These are phyloP conservation scores for Sporobolomyces pararoseus DNA, from an alignment of 768 basidiomycete species.

Conservation along the genomic window DNA sequence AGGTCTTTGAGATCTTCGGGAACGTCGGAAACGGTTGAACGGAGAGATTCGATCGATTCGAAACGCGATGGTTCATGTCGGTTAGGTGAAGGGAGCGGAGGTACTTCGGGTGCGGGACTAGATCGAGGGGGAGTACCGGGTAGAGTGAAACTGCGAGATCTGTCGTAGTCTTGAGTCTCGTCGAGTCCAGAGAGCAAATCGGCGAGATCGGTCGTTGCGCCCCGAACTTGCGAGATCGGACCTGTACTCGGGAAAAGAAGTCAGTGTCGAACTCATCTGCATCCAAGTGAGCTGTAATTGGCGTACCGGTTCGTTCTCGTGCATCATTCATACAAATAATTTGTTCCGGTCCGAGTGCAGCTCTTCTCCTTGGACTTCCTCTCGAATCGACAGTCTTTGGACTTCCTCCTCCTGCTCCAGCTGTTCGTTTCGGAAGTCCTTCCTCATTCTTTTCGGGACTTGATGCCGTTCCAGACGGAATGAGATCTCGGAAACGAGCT, in stretches of 20 bases:
- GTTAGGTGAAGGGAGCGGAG: constrained; percentile 3
- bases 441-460: constrained; percentile 23
- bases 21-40: constrained; percentile 32
- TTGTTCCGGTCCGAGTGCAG: constrained; percentile 37
- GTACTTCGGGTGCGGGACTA: constrained; percentile 2
- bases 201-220: constrained; percentile 37
- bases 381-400: neutral
- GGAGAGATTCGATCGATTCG: constrained; percentile 35
- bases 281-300: too few relatives aligned
- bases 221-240: constrained; percentile 13
- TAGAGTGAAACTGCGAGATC: neutral
- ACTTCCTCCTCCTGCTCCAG: neutral
- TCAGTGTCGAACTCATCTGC: neutral
- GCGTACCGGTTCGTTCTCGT: neutral
- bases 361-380: constrained; percentile 20
- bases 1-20: constrained; percentile 28
- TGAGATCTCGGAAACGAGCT: constrained; percentile 23
- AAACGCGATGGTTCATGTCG: constrained; percentile 2
- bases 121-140: neutral
- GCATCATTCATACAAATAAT: constrained; percentile 29
- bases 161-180: constrained; percentile 17
- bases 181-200: constrained; percentile 30
- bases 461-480: constrained; percentile 19
- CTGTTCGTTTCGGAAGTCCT: constrained; percentile 26
- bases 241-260: neutral